Conservation (phyloP, 1,139 yeast genomes). For the Lodderomyces jiufengensis region DNA sequence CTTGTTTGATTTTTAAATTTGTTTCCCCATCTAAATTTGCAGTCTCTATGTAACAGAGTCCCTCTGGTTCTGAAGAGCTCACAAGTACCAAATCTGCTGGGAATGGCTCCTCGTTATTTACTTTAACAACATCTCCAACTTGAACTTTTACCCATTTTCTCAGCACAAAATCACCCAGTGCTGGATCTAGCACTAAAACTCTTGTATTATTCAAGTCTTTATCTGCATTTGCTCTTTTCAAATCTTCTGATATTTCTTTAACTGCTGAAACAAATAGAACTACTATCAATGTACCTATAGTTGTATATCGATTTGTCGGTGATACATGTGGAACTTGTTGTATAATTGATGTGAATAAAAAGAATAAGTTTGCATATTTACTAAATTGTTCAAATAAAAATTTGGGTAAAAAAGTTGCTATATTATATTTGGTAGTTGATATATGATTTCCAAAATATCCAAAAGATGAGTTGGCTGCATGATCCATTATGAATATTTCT, state of each 20-base stretch:
- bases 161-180: slow-evolving; percentile 55
- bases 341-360: slow-evolving; percentile 84
- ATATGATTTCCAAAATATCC: slow-evolving; percentile 80
- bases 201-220: slow-evolving; percentile 80
- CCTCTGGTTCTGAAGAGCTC: slow-evolving; percentile 96
- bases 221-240: slow-evolving; percentile 86
- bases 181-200: slow-evolving; percentile 64
- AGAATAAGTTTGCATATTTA: slow-evolving; percentile 93
- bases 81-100: slow-evolving; percentile 89
- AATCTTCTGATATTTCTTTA: slow-evolving; percentile 87
- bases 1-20: slow-evolving; percentile 89
- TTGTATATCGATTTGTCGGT: slow-evolving; percentile 94
- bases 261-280: slow-evolving; percentile 88
- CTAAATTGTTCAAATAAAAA: slow-evolving; percentile 95
- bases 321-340: slow-evolving; percentile 97
- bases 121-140: slow-evolving; percentile 89
- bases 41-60: slow-evolving; percentile 94
- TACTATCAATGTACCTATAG: slow-evolving; percentile 83
- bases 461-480: slow-evolving; percentile 47
- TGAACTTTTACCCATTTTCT: slow-evolving; percentile 83
- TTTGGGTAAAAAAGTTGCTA: slow-evolving; percentile 91
- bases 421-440: slow-evolving; percentile 94
- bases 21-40: slow-evolving; percentile 98
- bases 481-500: slow-evolving; percentile 64
- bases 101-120: slow-evolving; percentile 82